Percentiles rank a stretch among this genome's conserved stretches.
Conservation (phyloP, 176 grass and related monocot species). For the Zoysia pacifica region DNA sequence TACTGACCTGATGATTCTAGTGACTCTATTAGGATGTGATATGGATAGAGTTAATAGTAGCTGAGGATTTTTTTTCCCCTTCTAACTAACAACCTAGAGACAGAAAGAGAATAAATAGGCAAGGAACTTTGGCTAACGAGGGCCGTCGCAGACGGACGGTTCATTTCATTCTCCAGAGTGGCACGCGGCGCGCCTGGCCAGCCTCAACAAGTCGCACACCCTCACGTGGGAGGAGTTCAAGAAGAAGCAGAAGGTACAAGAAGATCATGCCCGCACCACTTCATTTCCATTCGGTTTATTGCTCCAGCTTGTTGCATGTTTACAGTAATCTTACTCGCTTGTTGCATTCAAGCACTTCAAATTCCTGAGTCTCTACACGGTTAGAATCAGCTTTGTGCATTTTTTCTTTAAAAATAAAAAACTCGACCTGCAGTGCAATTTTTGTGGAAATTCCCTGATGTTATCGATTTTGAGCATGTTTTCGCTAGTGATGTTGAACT, state of each 20-base stretch:
- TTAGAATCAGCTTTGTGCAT: not conserved
- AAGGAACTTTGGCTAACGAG: constrained; percentile 82
- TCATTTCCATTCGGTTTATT: constrained; percentile 17
- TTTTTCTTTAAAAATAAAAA: too few relatives aligned
- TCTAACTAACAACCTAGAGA: not conserved
- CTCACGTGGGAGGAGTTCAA: constrained; percentile 99
- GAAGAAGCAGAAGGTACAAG: constrained; percentile 93
- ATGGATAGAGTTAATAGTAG: not conserved
- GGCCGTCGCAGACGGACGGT: constrained; percentile 95
- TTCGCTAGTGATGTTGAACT: not conserved
- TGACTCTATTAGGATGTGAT: not conserved
- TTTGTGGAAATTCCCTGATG: not conserved
- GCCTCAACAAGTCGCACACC: constrained; percentile 94
- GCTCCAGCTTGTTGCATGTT: not conserved
- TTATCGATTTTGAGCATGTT: not conserved
- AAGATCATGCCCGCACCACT: not conserved
- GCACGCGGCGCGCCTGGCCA: constrained; percentile 99
- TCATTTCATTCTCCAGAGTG: constrained; percentile 99
- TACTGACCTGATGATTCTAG: not conserved
- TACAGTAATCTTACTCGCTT: not conserved
- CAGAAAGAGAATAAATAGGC: not conserved
- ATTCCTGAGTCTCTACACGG: not conserved
- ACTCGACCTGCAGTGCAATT: not conserved
- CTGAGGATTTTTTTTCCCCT: not conserved
- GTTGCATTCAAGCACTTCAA: not conserved